Percentiles rank a stretch among this genome's conserved stretches.
These are phyloP conservation scores for Phytophthora melonis DNA, from an alignment of 352 stramenopile species.

Conservation along the genomic window DNA sequence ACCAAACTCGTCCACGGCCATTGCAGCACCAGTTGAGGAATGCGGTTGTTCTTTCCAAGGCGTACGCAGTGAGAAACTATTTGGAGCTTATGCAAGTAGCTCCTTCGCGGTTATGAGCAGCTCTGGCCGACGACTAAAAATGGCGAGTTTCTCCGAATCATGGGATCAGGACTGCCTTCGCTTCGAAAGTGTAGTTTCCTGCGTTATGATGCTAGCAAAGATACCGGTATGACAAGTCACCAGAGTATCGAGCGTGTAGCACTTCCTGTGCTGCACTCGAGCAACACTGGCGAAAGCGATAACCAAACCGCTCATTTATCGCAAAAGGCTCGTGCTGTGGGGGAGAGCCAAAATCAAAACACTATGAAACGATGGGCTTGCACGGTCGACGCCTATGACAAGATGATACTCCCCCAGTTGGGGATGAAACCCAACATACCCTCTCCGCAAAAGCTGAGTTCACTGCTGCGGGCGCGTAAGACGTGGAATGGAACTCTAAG, in stretches of 20 bases:
- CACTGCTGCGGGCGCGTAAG: constrained; percentile 4
- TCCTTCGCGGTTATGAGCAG: background rate
- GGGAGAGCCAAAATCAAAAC: background rate
- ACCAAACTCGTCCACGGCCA: constrained; percentile 16
- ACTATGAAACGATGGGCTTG: background rate
- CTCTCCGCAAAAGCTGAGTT: constrained; percentile 6
- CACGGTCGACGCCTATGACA: background rate
- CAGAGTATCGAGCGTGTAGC: background rate
- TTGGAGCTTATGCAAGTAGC: constrained; percentile 3
- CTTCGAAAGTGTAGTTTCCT: background rate
- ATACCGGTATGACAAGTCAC: background rate
- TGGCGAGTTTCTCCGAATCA: constrained; percentile 6
- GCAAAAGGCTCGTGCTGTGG: constrained; percentile 1
- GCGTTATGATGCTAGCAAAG: background rate
- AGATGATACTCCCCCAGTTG: constrained; percentile 15
- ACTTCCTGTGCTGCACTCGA: constrained; percentile 3
- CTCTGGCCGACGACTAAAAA: constrained; percentile 6
- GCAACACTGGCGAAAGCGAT: constrained; percentile 1
- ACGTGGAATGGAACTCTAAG: constrained; percentile 23
- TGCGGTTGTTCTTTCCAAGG: background rate
- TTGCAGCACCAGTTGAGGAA: background rate
- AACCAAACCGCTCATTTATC: constrained; percentile 27
- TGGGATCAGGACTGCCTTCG: background rate
- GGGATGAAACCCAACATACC: constrained; percentile 1
- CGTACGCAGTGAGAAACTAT: background rate